Base-by-base conservation (phyloP, 2,329 filamentous ascomycete species). In the Aspergillus caelatus region DNA sequence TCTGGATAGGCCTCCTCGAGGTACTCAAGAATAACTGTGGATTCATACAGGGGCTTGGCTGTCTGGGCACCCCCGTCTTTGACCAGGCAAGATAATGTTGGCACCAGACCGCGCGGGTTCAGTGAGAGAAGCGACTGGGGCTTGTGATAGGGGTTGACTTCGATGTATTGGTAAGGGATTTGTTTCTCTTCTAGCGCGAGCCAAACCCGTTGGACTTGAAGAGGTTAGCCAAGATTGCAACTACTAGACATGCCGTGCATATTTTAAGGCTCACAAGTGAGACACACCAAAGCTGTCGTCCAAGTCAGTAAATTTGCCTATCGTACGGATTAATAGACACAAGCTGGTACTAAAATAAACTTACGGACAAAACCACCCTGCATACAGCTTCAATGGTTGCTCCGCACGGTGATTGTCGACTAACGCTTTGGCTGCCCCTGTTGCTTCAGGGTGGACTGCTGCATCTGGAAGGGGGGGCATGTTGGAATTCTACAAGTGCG, bases 121-220 rank as follows among this genome's bases (percentile, higher is more conserved):
- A 94, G 81, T 10, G 84, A 82, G 26, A 94, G 81, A 32, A 93
- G 88, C 1, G 85, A 87, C 4, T 85, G 77, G 0, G 86, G 87
- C 72, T 94, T 94, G 75, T 88, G 81, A 80, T 93, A 93, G 0
- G 91, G 91, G 75, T 93, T 93, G 63, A 93, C 89, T 80, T 92
- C 89, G 67, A 91, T 82, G 75, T 92, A 92, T 78, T 93, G 88
- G 74, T 94, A 89, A 19, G 86, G 85, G 34, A 93, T 89, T 2
- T 82, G 78, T 75, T 94, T 93, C 74, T 93, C 91, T 71, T 88
- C 85, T 12, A 94, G 83, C 1, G 89, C 86, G 65, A 92, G 88
- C 89, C 91, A 93, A 16, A 85, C 83, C 21, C 91, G 85, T 79
- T 93, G 91, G 5, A 92, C 78, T 79, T 61, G 23, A 48, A 62